Conservation (phyloP, 495 filamentous ascomycete genomes). For the Podospora sp. region DNA sequence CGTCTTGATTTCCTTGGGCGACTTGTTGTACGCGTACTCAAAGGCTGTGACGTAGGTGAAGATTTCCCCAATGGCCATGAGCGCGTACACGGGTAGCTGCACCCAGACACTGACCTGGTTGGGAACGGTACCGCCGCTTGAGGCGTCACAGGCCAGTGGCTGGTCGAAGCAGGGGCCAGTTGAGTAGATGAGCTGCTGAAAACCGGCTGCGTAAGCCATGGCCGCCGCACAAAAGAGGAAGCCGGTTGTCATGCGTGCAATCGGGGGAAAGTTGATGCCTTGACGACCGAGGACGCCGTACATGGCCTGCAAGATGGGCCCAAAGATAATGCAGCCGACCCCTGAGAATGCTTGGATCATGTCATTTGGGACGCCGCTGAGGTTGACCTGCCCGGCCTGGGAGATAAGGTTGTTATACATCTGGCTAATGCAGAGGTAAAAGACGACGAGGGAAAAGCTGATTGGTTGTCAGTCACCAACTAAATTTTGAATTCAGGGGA, state of each 20-base stretch:
- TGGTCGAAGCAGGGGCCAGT: constrained; percentile 54
- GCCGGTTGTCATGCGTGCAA: constrained; percentile 54
- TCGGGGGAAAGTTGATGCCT: constrained; percentile 48
- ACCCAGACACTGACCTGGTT: constrained; percentile 45
- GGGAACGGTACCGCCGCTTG: constrained; percentile 26
- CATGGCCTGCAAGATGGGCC: constrained; percentile 51
- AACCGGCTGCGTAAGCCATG: constrained; percentile 53
- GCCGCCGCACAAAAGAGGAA: constrained; percentile 47
- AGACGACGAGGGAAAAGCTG: constrained; percentile 56
- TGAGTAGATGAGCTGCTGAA: constrained; percentile 53
- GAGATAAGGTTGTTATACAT: constrained; percentile 48
- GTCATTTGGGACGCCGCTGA: constrained; percentile 55
- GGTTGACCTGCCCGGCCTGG: constrained; percentile 56
- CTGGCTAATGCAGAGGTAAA: constrained; percentile 59
- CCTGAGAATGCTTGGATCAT: constrained; percentile 37
- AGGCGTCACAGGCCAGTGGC: constrained; percentile 43
- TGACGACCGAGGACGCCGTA: constrained; percentile 47
- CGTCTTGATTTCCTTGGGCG: constrained; percentile 38
- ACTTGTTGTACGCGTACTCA: constrained; percentile 58
- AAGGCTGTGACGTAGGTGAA: constrained; percentile 44
- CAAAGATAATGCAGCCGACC: constrained; percentile 47
- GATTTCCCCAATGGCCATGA: constrained; percentile 46
- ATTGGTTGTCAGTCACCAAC: background rate
- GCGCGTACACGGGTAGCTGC: constrained; percentile 45
- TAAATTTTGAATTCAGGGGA: constrained; percentile 11